Conservation (phyloP, 1,284 basidiomycete species). For the Tetrapyrgos nigripes region DNA sequence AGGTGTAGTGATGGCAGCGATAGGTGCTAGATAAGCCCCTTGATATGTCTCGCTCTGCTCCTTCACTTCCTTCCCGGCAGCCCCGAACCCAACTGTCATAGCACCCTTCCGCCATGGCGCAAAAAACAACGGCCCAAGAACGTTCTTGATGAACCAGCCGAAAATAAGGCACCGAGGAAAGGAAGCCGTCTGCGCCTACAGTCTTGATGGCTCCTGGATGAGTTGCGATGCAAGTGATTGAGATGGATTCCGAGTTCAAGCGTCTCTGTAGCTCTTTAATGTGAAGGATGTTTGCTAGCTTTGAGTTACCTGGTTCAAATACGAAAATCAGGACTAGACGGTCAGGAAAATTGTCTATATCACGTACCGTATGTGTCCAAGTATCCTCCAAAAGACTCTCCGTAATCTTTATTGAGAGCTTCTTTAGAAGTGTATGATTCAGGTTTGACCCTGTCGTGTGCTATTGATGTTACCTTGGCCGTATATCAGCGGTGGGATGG, state of each 20-base stretch:
- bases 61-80: constrained; percentile 3
- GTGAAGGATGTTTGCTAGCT: constrained; percentile 6
- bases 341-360: neutral
- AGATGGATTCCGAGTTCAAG: neutral
- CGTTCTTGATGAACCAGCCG: neutral
- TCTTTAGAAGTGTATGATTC: neutral
- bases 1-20: constrained; percentile 16
- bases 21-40: constrained; percentile 22
- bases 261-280: constrained; percentile 6
- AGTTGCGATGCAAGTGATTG: constrained; percentile 3
- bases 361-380: constrained; percentile 3
- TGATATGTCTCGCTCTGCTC: neutral
- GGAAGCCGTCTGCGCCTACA: neutral
- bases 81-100: neutral
- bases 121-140: neutral
- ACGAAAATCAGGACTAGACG: neutral
- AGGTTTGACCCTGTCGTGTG: neutral
- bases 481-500: neutral
- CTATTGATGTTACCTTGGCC: neutral
- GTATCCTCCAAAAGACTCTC: neutral
- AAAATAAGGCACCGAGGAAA: neutral
- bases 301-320: neutral
- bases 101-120: constrained; percentile 4
- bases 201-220: constrained; percentile 4
- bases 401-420: constrained; percentile 2